These are phyloP conservation scores for Hanseniaspora taiwanica DNA, from an alignment of 805 yeast species.

Conservation along the genomic window DNA sequence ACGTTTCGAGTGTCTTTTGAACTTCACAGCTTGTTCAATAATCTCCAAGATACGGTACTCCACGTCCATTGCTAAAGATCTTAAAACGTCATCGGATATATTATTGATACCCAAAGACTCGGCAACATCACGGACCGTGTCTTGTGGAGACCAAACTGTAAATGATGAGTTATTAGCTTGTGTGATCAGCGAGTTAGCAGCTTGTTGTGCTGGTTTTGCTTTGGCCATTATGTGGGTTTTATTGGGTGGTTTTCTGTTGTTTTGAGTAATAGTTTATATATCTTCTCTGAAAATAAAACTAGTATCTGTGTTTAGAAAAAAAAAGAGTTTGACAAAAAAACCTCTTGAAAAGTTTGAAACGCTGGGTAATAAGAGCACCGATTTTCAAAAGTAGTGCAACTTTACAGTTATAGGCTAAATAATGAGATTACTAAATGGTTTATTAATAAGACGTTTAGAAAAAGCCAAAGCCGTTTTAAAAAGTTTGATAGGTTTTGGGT, in stretches of 20 bases:
- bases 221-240: slow-evolving; percentile 1
- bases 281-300: not conserved
- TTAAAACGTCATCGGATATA: slow-evolving; percentile 84
- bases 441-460: too few species aligned
- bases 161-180: slow-evolving; percentile 38
- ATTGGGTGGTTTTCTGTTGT: not conserved
- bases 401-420: too few species aligned
- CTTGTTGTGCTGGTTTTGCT: not conserved
- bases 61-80: slow-evolving; percentile 96
- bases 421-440: too few species aligned
- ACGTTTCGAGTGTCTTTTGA: slow-evolving; percentile 88
- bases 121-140: slow-evolving; percentile 92
- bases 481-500: too few species aligned
- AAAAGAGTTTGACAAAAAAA: too few species aligned
- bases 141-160: slow-evolving; percentile 94
- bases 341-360: too few species aligned
- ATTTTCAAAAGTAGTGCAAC: too few species aligned
- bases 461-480: too few species aligned
- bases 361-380: too few species aligned
- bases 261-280: not conserved
- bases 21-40: slow-evolving; percentile 87
- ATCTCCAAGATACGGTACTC: slow-evolving; percentile 94
- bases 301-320: not conserved
- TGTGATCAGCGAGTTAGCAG: not conserved
- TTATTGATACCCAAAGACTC: slow-evolving; percentile 72